These are phyloP conservation scores for Diaporthe sp. DNA, from an alignment of 2,329 filamentous ascomycete genomes.

Conservation along the genomic window DNA sequence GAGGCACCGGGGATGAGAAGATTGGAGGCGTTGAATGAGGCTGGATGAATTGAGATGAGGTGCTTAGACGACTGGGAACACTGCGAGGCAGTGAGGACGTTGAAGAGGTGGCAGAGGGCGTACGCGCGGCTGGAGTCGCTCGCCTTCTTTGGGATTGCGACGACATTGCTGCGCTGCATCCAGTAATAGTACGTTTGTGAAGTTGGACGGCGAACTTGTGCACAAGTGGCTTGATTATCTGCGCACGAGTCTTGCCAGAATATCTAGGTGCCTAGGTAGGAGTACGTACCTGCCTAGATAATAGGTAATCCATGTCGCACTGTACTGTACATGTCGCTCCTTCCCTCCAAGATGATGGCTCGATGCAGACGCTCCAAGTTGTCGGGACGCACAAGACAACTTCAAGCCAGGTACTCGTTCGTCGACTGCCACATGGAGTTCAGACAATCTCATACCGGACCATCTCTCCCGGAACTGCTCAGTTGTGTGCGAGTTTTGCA, in stretches of 20 bases:
- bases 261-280: neutral
- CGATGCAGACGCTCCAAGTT: neutral
- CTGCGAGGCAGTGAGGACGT: slow-evolving; percentile 7
- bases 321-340: slow-evolving; percentile 9
- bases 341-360: neutral
- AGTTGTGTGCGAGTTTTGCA: neutral
- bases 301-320: neutral
- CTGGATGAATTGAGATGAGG: slow-evolving; percentile 13
- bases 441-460: neutral
- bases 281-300: neutral
- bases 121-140: slow-evolving; percentile 22
- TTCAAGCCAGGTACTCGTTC: neutral
- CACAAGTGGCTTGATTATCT: neutral
- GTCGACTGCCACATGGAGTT: neutral
- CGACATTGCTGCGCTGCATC: slow-evolving; percentile 21
- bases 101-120: slow-evolving; percentile 28
- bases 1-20: slow-evolving; percentile 31
- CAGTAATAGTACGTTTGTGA: neutral
- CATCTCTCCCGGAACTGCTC: neutral
- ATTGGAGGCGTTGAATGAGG: slow-evolving; percentile 34
- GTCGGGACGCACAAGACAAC: neutral
- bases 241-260: neutral
- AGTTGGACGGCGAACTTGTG: neutral
- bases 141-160: slow-evolving; percentile 1
- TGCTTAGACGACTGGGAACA: slow-evolving; percentile 20